Conservation (phyloP, 2,329 filamentous ascomycete species). For the Stachybotrys echinatus region DNA sequence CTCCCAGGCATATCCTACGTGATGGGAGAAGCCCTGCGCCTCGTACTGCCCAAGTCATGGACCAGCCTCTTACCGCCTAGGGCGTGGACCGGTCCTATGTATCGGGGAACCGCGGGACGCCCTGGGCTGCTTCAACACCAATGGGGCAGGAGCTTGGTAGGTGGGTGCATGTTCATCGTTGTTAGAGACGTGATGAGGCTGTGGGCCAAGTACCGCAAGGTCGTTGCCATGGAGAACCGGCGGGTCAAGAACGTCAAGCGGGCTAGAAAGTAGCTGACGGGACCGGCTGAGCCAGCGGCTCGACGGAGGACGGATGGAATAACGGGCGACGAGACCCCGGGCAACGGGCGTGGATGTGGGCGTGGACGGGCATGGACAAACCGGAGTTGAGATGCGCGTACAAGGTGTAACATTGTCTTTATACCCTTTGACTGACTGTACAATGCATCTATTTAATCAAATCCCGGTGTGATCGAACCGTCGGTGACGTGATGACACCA, state of each 20-base stretch:
- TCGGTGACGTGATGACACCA: too few species aligned
- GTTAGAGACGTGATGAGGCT: conserved; percentile 63
- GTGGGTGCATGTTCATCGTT: conserved; percentile 83
- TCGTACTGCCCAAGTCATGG: conserved; percentile 64
- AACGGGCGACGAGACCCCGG: too few species aligned
- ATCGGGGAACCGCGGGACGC: conserved; percentile 23
- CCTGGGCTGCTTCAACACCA: conserved; percentile 71
- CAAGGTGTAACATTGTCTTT: too few species aligned
- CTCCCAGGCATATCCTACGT: conserved; percentile 77
- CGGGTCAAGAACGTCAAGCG: conserved; percentile 47
- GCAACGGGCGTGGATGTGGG: too few species aligned
- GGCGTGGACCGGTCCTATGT: neutral
- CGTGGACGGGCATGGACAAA: too few species aligned
- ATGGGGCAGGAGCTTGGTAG: conserved; percentile 85
- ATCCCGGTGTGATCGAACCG: too few species aligned
- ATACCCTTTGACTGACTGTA: too few species aligned
- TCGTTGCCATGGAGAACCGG: conserved; percentile 49
- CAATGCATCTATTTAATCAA: too few species aligned
- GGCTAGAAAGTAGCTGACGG: too few species aligned
- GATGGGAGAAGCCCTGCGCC: conserved; percentile 69
- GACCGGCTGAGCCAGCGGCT: too few species aligned
- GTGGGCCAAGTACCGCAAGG: conserved; percentile 59
- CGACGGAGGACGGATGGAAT: too few species aligned
- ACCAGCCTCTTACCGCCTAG: conserved; percentile 33
- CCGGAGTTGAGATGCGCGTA: too few species aligned